Conservation (phyloP, 352 stramenopile species). For the Pythium oligandrum region DNA sequence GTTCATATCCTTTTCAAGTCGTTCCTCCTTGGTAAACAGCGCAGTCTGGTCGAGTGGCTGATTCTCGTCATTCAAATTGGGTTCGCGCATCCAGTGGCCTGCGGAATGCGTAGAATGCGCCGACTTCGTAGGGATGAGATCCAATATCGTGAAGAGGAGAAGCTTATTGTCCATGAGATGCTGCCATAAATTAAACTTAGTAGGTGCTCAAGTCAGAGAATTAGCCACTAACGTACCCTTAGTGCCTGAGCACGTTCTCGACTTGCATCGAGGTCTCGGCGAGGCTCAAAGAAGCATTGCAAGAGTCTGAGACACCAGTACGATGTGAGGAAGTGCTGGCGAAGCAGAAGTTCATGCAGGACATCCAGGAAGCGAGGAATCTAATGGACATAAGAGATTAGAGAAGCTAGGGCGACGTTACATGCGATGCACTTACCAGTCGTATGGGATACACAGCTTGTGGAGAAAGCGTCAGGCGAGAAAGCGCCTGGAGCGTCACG, state of each 20-base stretch:
- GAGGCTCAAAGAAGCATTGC: slow-evolving; percentile 56
- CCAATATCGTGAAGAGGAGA: slow-evolving; percentile 42
- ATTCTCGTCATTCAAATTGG: slow-evolving; percentile 5
- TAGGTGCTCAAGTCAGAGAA: not conserved
- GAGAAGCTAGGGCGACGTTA: too few species aligned
- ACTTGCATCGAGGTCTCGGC: slow-evolving; percentile 17
- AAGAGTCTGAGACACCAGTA: slow-evolving; percentile 70
- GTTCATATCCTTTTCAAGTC: slow-evolving; percentile 66
- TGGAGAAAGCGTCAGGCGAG: slow-evolving; percentile 11
- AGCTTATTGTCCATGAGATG: slow-evolving; percentile 46
- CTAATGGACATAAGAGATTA: not conserved
- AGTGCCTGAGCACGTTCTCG: slow-evolving; percentile 48
- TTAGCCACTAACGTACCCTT: slow-evolving; percentile 14
- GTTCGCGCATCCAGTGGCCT: slow-evolving; percentile 40
- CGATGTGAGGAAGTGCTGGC: slow-evolving; percentile 50
- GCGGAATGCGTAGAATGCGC: slow-evolving; percentile 26
- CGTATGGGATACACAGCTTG: slow-evolving; percentile 2
- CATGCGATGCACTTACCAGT: too few species aligned
- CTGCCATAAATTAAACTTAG: not conserved
- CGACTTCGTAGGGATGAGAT: slow-evolving; percentile 49
- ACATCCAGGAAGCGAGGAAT: slow-evolving; percentile 37
- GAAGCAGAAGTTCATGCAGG: slow-evolving; percentile 47
- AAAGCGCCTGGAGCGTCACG: slow-evolving; percentile 13
- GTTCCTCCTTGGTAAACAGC: slow-evolving; percentile 46
- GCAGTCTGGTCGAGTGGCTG: slow-evolving; percentile 15